Evolutionary conservation across 176 grass and related monocot genomes (phyloP), one percentile per base, ranked within the genome.

Genomic region (Dactylis glomerata): DNA sequence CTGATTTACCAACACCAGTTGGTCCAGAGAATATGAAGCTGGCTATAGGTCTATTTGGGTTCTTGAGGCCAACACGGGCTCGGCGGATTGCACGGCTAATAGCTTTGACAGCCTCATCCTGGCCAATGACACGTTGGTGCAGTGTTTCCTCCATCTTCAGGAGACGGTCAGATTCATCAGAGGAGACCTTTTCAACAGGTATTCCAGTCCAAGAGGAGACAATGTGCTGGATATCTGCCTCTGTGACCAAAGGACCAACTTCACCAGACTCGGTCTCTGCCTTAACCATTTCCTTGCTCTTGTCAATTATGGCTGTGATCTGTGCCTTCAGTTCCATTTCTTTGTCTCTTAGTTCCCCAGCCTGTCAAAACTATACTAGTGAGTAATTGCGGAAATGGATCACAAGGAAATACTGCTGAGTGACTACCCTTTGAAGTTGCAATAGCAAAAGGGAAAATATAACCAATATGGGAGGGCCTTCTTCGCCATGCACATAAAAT

Each of bases 11-110:
- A 72, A 98, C 95, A 75, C 95, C 95, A 47, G 95, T 98, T 22
- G 95, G 95, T 72, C 95, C 92, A 66, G 95, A 97, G 82, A 97
- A 97, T 80, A 97, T 97, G 82, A 97, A 97, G 77, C 95, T 97
- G 45, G 95, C 95, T 80, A 98, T 98, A 16, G 95, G 95, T 5
- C 95, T 85, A 27, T 98, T 98, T 1, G 96, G 96, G 34, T 95
- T 98, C 83, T 98, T 98, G n/a, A 98, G 92, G 26, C 96, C 96
- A 41, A 95, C 96, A 77, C 96, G 90, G 61, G 93, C 96, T 73
- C 96, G 87, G 3, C 93, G 96, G 37, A 98, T 98, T 57, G 96
- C 96, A 79, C 93, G 91, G 56, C 93, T 95, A 70, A 98, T 98
- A 70, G 96, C 96, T 86, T 93, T 95, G 38, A 98, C 96, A 46